phyloP scores from a whole-genome alignment of 2,329 filamentous ascomycete genomes.

The Biscogniauxia sp. region DNA sequence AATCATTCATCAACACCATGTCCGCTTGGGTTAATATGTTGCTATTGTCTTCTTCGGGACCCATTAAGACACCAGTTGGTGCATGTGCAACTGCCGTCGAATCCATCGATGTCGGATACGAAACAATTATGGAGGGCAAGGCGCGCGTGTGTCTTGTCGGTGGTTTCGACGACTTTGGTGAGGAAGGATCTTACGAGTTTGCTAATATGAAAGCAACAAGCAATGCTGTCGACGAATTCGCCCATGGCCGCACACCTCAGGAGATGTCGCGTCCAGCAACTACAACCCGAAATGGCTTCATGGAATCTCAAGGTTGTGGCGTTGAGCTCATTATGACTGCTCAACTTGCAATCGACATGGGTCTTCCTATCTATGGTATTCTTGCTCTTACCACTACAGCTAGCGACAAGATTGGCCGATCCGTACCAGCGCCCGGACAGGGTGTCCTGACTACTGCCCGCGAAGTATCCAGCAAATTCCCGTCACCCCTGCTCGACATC shows the following conservation, averaged over 20 bases:
- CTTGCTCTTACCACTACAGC: conserved; percentile 91
- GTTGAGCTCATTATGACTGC: conserved; percentile 99
- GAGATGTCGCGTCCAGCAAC: conserved; percentile 99
- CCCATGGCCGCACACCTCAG: conserved; percentile 87
- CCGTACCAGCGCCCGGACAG: conserved; percentile 92
- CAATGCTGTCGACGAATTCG: conserved; percentile 95
- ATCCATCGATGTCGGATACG: conserved; percentile 95
- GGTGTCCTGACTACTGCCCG: conserved; percentile 95
- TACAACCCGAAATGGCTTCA: conserved; percentile 95
- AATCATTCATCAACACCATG: conserved; percentile 99
- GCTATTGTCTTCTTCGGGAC: conserved; percentile 91
- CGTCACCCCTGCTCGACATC: conserved; percentile 92
- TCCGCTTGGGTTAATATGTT: conserved; percentile 99
- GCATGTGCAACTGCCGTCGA: conserved; percentile 97
- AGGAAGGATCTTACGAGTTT: conserved; percentile 98
- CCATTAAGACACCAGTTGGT: conserved; percentile 97
- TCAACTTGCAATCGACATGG: conserved; percentile 94
- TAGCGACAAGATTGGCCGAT: conserved; percentile 98
- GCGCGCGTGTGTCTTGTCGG: conserved; percentile 95
- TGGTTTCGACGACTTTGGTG: conserved; percentile 98
- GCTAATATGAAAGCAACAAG: conserved; percentile 99
- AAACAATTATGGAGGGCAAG: conserved; percentile 98
- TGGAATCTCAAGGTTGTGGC: conserved; percentile 99
- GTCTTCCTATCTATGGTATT: conserved; percentile 94
- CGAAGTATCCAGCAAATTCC: conserved; percentile 87